Conservation (phyloP, 1,284 basidiomycete genomes). For the Trametes polyzona region DNA sequence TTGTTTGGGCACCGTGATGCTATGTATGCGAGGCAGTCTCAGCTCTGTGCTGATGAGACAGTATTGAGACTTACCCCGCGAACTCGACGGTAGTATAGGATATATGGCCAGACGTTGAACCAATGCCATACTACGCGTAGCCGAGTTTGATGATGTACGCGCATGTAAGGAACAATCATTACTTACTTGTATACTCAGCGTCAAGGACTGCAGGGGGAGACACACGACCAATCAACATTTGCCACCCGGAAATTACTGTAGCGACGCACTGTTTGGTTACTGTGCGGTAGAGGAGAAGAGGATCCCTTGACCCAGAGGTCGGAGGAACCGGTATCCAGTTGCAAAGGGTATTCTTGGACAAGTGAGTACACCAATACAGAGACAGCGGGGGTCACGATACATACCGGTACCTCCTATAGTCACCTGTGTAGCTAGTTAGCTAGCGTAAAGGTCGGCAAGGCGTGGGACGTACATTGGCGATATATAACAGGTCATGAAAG, state of each 20-base stretch:
- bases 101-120: constrained; percentile 71
- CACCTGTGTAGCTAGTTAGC: constrained; percentile 45
- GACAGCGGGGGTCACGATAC: constrained; percentile 27
- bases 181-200: constrained; percentile 65
- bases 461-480: constrained; percentile 61
- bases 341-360: constrained; percentile 61
- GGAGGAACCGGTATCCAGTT: constrained; percentile 81
- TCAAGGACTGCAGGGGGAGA: constrained; percentile 39
- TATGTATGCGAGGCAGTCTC: constrained; percentile 32
- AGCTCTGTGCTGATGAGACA: neutral
- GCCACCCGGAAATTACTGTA: neutral
- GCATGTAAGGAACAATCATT: neutral
- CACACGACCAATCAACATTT: neutral
- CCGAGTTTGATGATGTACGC: neutral
- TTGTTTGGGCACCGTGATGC: constrained; percentile 66
- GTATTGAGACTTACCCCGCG: constrained; percentile 55
- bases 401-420: constrained; percentile 63
- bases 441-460: neutral
- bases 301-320: constrained; percentile 76
- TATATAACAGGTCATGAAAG: constrained; percentile 74
- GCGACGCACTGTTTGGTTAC: constrained; percentile 53
- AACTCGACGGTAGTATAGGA: constrained; percentile 65
- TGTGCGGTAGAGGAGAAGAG: constrained; percentile 53
- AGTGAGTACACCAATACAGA: neutral
- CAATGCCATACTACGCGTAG: constrained; percentile 69